Percentiles rank a stretch among this genome's conserved stretches.
Evolutionary conservation across 1,284 basidiomycete species (phyloP).

Genomic region (Malassezia vespertilionis): DNA sequence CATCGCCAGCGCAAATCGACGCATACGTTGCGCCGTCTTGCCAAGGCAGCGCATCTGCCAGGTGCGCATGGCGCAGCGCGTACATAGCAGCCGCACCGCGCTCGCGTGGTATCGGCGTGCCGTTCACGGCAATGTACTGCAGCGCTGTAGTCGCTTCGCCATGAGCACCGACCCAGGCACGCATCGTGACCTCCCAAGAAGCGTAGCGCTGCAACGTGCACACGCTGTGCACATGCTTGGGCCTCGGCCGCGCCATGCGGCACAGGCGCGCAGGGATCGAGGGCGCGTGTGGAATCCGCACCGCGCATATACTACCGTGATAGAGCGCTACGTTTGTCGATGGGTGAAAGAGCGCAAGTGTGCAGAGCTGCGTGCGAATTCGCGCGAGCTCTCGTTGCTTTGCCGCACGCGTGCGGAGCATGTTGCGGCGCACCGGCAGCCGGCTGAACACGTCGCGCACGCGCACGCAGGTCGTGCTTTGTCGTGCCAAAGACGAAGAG

Average conservation of each 20-base stretch:
- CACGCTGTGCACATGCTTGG: background rate
- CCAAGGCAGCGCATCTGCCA: background rate
- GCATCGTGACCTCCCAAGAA: background rate
- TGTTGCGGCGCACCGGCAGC: conserved; percentile 2
- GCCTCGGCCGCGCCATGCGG: background rate
- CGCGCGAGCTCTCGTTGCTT: background rate
- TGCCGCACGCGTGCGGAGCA: background rate
- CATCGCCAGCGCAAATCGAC: background rate
- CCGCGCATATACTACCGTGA: background rate
- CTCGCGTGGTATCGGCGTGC: background rate
- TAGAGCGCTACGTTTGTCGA: background rate
- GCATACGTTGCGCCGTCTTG: background rate
- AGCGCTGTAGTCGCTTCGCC: background rate
- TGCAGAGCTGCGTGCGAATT: background rate
- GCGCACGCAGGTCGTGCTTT: no score
- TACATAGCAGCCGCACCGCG: background rate
- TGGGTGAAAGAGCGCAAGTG: background rate
- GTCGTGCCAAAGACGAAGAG: no score
- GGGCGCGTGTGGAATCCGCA: background rate
- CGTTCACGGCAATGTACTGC: conserved; percentile 1
- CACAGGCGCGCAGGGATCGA: background rate
- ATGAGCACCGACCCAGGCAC: no score
- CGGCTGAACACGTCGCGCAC: background rate
- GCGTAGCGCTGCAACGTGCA: background rate
- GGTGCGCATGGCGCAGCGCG: background rate